Evolutionary conservation across 305 asterid genomes (phyloP), one percentile per base, ranked within the genome.

Genomic region (Rubia peregrina): DNA sequence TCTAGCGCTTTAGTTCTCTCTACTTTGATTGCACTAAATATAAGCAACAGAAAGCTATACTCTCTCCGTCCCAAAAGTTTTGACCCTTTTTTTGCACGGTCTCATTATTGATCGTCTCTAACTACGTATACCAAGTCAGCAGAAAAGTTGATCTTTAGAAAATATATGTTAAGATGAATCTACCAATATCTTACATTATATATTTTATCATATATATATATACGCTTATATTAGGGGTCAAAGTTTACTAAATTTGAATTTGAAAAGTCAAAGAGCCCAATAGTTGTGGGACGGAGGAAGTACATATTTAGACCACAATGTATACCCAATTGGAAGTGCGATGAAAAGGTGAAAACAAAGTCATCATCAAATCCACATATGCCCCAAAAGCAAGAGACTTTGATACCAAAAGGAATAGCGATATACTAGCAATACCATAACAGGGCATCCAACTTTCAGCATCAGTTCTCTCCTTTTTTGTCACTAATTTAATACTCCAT

Each of bases 361-460:
- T 71, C 70, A 72, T 55, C 26, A 75, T 65, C 61, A 71, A 72
- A 65, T 64, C 68, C 74, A 53, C 57, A 64, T 75, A 72, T 79
- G 78, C 68, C 71, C 66, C 68, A 38, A 65, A 65, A 65, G 43
- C 10, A 40, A 73, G 63, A 59, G 80, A 69, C 75, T 66, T 65
- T 72, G 59, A 68, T 70, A 65, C 78, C 59, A 73, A 79, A 79
- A 83, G 85, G 79, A 80, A 78, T 78, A 76, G 83, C 84, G 74
- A 75, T 81, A 67, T 74, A 74, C n/a, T n/a, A n/a, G 81, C 82
- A 74, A 75, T 81, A 66, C 75, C 77, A 68, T 62, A 76, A 75
- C 74, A 80, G 80, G 81, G 83, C 79, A 83, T 80, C 83, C 75
- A 76, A 55, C 79, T 80, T 70, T 76, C 74, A 64, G 81, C 78